Base-by-base conservation (phyloP, 306 rosid species). In the Malus asiatica region DNA sequence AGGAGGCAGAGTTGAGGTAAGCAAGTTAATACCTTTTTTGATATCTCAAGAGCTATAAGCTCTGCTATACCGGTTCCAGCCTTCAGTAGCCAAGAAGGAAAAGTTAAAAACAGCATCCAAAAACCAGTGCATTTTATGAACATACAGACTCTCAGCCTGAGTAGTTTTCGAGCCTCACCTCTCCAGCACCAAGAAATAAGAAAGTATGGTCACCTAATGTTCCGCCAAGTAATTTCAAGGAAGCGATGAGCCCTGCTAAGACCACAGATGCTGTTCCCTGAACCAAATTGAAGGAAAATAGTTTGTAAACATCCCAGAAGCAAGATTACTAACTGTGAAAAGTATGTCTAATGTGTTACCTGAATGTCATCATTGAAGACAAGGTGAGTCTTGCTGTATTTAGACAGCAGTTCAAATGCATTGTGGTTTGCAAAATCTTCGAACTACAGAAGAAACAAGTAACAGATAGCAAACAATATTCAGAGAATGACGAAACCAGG, bases 11-110 rank as follows among this genome's bases (percentile, higher is more conserved):
- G 16, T 48, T 48, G 55, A 60, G 30, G 11, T 11, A 73, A 68
- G 55, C 61, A 72, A 84, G 74, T 65, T 62, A 38, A 64, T 87
- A 94, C 98, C 94, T 88, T 88, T 83, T 92, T 92, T 72, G 97
- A 92, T 68, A 95, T 87, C 93, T 95, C 92, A 77, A 92, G 94
- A 77, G 98, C 98, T 78, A 95, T 95, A 79, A 92, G 87, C 82
- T 95, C 98, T 38, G 98, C 98, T 88, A 92, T 95, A 27, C 98
- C 98, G 59, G 98, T 95, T 86, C 98, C 98, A 83, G 98, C 98
- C 98, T 95, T 76, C 86, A 90, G 75, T 63, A 80, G 76, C 38
- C 79, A 81, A 85, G 72, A 77, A 73, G 81, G 62, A 67, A 59
- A 78, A 75, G 67, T 86, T 44, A 85, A 88, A 84, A 83, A 71